A percentile compares a stretch with the other conserved stretches of the same genome.
Conservation (phyloP, 805 yeast species). For the Wickerhamiella shivajii region DNA sequence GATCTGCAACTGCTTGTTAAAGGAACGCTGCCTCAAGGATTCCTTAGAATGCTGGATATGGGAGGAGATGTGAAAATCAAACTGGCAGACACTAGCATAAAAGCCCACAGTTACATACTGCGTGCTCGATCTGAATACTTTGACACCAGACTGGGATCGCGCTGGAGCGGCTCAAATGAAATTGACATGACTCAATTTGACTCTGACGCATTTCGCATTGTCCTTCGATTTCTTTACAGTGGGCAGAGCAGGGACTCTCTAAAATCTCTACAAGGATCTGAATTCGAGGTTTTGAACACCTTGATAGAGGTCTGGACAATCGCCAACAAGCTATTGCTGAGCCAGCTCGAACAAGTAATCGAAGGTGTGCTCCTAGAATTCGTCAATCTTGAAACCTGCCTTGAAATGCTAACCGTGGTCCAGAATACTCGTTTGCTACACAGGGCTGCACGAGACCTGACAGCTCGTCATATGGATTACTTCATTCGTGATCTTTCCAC, state of each 20-base stretch:
- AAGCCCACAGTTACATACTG: conserved; percentile 4
- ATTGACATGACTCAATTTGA: conserved; percentile 1
- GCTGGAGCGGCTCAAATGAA: background rate
- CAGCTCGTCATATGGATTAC: conserved; percentile 9
- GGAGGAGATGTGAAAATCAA: conserved; percentile 12
- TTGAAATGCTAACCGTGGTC: conserved; percentile 8
- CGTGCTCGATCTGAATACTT: conserved; percentile 12
- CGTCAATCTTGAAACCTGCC: conserved; percentile 11
- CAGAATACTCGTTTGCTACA: conserved; percentile 6
- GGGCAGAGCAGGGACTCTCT: background rate
- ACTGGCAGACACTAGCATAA: background rate
- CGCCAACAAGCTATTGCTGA: conserved; percentile 16
- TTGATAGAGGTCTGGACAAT: conserved; percentile 14
- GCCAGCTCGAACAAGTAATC: conserved; percentile 9
- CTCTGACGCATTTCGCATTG: conserved; percentile 3
- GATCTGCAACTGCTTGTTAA: conserved; percentile 12
- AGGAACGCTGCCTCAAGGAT: conserved; percentile 10
- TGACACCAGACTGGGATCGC: conserved; percentile 5
- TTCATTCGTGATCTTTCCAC: conserved; percentile 4
- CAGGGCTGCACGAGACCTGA: conserved; percentile 3
- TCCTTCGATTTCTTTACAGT: conserved; percentile 13
- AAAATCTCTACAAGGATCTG: background rate
- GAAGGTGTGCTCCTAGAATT: conserved; percentile 13
- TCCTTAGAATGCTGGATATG: conserved; percentile 11
- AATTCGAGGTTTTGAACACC: conserved; percentile 1